Evolutionary conservation across 2,329 filamentous ascomycete species (phyloP), one percentile per base, ranked within the genome.

Genomic region (Alternaria gaisen): DNA sequence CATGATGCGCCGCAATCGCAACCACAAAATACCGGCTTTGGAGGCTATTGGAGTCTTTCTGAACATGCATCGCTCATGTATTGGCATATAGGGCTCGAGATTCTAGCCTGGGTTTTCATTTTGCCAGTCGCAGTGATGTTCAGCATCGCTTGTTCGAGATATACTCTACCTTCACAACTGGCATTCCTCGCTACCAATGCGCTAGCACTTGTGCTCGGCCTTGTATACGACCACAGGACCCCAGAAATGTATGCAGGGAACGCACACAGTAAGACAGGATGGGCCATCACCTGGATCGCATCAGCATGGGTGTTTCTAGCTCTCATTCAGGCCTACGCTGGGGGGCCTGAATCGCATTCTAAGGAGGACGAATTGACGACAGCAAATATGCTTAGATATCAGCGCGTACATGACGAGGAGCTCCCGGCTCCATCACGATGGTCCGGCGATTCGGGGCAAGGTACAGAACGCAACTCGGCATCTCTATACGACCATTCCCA

Each of bases 241-340:
- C 93, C 93, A 1, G 92, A 97, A 73, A 82, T 97, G 22, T 97
- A 97, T 76, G 88, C 89, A 32, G 90, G 91, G 74, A 97, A 97
- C 74, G 87, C 90, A n/a, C 94, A 97, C 77, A 89, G 93, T 81
- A 93, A 91, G 77, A 85, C 94, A 43, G 93, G 93, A 56, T 98
- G 94, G 94, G 83, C 92, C 42, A 85, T 90, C 30, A 94, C 91
- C 3, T 91, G 87, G 83, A 83, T 94, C 4, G 84, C 91, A 11
- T 84, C 84, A 53, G 88, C 85, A 0, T 94, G 97, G 80, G 84
- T 90, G 16, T 71, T 90, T 40, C 82, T 97, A 74, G 87, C 88
- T 50, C 75, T 93, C 56, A 80, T 92, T 47, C 88, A 88, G 53
- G 81, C 84, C 42, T 86, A 91, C 62, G 83, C 85, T 5, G 83